Evolutionary conservation across 305 asterid genomes (phyloP), one percentile per base, ranked within the genome.

Genomic region (Lippia alba): DNA sequence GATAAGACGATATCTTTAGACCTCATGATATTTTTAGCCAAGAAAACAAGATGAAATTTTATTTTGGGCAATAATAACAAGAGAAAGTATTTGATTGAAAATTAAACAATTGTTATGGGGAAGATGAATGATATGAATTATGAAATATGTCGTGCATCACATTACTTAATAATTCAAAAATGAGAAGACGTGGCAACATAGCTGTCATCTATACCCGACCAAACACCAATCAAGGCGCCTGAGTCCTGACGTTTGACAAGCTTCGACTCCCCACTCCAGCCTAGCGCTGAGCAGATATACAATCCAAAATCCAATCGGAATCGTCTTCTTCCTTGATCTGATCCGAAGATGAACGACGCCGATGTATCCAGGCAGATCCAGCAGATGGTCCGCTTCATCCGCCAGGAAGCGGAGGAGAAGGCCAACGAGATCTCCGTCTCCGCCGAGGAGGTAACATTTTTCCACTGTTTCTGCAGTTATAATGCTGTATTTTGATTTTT

Each of bases 301-400:
- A 9, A 44, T 4, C 24, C 6, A 51, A 5, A n/a, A 49, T 10
- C 50, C 36, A n/a, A 10, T 3, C 50, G 6, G 7, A 64, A 63
- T 12, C 41, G 1, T n/a, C n/a, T n/a, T 60, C 45, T 16, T 5
- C 11, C 69, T 79, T 10, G 71, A 53, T 66, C 78, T 44, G 73
- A 56, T 69, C 68, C 72, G 33, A 86, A 71, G 45, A 92, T 92
- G 96, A 92, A 92, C 78, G 98, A 90, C 70, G 79, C 89, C 20
- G 96, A 92, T 79, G 97, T 90, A 14, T 90, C 97, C 15, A 87
- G 76, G 84, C 95, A 90, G 97, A 92, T 92, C 96, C 98, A 92
- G 82, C 96, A 90, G 88, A 90, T 92, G 98, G 96, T 90, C 59
- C 84, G 93, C 76, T 92, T 92, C 89, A 92, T 92, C 84, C 97